Evolutionary conservation across 208 protist genomes (phyloP).

Genomic region (Acanthamoeba triangularis): DNA sequence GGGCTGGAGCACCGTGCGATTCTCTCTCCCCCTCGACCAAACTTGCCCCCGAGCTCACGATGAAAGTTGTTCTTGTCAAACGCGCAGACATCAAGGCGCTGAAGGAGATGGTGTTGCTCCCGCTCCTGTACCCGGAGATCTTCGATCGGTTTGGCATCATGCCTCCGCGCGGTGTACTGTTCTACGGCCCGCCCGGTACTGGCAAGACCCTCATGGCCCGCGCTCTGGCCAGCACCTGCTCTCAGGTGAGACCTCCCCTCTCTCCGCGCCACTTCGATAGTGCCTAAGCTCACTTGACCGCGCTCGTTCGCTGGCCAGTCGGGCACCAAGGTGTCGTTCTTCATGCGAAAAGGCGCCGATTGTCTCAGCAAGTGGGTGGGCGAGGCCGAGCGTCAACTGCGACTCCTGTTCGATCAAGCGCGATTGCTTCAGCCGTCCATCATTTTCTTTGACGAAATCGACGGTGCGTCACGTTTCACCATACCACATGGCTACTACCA

Average conservation of each 20-base stretch:
- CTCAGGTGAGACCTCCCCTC: neutral
- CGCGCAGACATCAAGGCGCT: constrained; percentile 85
- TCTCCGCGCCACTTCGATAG: neutral
- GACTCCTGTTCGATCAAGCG: constrained; percentile 93
- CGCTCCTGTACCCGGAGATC: constrained; percentile 91
- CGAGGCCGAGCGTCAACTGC: constrained; percentile 93
- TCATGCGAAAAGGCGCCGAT: constrained; percentile 96
- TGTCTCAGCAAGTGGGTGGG: constrained; percentile 93
- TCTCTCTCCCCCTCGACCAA: neutral
- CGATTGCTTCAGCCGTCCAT: constrained; percentile 91
- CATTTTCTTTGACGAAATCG: constrained; percentile 96
- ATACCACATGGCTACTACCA: neutral
- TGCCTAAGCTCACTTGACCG: neutral
- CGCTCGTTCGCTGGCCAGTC: constrained; percentile 54
- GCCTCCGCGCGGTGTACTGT: constrained; percentile 87
- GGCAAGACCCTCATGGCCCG: constrained; percentile 91
- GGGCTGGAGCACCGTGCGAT: constrained; percentile 82
- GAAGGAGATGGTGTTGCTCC: constrained; percentile 93
- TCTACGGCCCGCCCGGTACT: constrained; percentile 91
- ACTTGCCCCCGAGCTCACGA: neutral
- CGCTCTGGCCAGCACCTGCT: constrained; percentile 88
- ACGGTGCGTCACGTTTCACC: constrained; percentile 69
- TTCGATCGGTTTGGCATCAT: constrained; percentile 87
- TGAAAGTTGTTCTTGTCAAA: too few relatives aligned
- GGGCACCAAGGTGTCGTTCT: constrained; percentile 90